Evolutionary conservation across 495 filamentous ascomycete species (phyloP).

Genomic region (Aspergillus bridgeri): DNA sequence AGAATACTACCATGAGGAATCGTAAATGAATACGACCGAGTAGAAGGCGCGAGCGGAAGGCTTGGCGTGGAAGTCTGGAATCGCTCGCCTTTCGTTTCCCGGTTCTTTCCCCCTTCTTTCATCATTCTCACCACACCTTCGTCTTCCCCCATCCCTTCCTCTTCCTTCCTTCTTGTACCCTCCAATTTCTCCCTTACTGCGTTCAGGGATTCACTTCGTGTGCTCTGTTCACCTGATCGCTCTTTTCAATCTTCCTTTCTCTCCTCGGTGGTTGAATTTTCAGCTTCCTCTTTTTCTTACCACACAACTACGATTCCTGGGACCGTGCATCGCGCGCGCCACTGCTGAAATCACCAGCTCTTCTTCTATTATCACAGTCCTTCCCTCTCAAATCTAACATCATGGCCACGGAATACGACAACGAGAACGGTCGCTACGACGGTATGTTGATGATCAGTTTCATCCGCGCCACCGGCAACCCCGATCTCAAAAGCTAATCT

Average conservation of each 20-base stretch:
- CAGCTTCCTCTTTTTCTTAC: constrained; percentile 1
- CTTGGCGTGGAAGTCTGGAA: constrained; percentile 19
- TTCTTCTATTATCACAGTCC: constrained; percentile 16
- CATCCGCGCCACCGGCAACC: constrained; percentile 6
- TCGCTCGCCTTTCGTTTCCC: constrained; percentile 5
- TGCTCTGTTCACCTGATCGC: not conserved
- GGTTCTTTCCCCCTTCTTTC: constrained; percentile 7
- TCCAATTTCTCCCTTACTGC: constrained; percentile 6
- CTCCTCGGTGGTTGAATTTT: constrained; percentile 13
- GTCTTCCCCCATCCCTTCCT: constrained; percentile 8
- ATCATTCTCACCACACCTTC: not conserved
- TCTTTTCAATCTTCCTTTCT: constrained; percentile 1
- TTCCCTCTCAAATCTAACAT: constrained; percentile 17
- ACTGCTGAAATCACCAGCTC: constrained; percentile 6
- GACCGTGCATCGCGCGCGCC: constrained; percentile 13
- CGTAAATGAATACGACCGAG: not conserved
- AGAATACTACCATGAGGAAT: not conserved
- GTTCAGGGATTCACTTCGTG: not conserved
- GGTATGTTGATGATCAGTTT: constrained; percentile 53
- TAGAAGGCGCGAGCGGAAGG: not conserved
- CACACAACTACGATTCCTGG: not conserved
- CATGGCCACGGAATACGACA: constrained; percentile 79
- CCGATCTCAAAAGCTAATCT: constrained; percentile 20
- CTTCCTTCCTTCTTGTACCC: constrained; percentile 10
- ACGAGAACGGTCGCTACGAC: constrained; percentile 79